Evolutionary conservation across 345 rosid species (phyloP), one percentile per base, ranked within the genome.

Genomic region (Eucalyptus regnans): DNA sequence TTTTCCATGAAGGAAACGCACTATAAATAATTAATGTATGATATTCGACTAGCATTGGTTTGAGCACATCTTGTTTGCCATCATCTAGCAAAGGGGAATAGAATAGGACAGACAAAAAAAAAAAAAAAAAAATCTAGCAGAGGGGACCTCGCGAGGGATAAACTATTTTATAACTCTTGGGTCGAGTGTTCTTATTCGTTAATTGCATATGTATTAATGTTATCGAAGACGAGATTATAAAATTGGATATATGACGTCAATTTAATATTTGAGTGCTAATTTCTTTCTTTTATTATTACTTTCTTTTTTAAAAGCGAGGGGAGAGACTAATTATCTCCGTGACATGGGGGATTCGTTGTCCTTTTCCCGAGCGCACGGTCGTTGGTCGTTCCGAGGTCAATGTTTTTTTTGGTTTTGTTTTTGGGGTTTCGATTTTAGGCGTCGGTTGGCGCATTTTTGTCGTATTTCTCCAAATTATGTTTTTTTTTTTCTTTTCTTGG

Each of bases 391-490:
- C 83, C 83, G 27, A 76, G 84, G 84, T 76, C 84, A 76, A 76
- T 76, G 46, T 18, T 33, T 93, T 93, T 89, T 88, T 92, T 25
- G 29, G 7, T 27, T 88, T 86, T n/a, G 85, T 86, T 49, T 49
- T 84, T 22, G 31, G 87, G 80, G 80, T 33, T 68, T 33, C 80
- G 80, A 33, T 71, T 18, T 64, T 18, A 18, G 83, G 83, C 83
- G 46, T 76, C 48, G 84, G 84, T 76, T 20, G 48, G 84, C 84
- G 48, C 84, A 20, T 76, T 41, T 5, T 41, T 6, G 43, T 41
- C 84, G 84, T 20, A 41, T 76, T 76, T 76, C 48, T 76, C 15
- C 23, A 22, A 1, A 20, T 37, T 25, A 20, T 41, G 84, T 18
- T 22, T 71, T 62, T 64, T 33, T 27, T n/a, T 37, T 76, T 71